These are phyloP conservation scores for Tilletiaria anomala DNA, from an alignment of 1,284 basidiomycete species.

Conservation along the genomic window DNA sequence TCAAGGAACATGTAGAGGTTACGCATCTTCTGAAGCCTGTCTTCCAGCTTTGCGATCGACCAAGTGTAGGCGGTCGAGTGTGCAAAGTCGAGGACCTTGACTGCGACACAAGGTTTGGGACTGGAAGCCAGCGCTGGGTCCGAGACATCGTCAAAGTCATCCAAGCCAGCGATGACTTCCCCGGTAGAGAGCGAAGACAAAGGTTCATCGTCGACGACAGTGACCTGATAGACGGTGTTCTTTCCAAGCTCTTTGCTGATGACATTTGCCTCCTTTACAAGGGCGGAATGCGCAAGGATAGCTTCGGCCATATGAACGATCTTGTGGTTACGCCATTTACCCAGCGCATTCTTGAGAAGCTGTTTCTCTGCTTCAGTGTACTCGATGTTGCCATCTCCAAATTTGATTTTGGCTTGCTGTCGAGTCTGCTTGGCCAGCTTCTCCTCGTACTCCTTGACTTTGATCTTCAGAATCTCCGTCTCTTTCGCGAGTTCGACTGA, in stretches of 20 bases:
- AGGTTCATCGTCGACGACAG: constrained; percentile 66
- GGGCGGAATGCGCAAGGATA: constrained; percentile 67
- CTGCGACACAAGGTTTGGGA: constrained; percentile 56
- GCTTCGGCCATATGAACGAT: constrained; percentile 63
- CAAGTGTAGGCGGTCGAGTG: constrained; percentile 44
- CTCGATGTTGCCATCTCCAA: too few relatives aligned
- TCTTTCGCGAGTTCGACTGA: constrained; percentile 8
- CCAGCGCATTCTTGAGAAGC: constrained; percentile 52
- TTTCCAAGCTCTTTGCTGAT: constrained; percentile 50
- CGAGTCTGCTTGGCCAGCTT: too few relatives aligned
- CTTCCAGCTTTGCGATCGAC: constrained; percentile 63
- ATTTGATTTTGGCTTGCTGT: too few relatives aligned
- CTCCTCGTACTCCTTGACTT: constrained; percentile 31
- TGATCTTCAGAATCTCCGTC: constrained; percentile 16
- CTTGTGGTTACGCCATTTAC: constrained; percentile 57
- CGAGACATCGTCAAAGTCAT: constrained; percentile 61
- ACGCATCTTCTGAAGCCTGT: constrained; percentile 82
- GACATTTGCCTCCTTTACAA: constrained; percentile 80
- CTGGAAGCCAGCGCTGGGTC: constrained; percentile 19
- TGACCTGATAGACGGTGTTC: constrained; percentile 79
- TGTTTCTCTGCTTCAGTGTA: constrained; percentile 11
- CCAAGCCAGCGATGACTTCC: constrained; percentile 65
- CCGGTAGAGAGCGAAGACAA: constrained; percentile 67
- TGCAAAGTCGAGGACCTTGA: constrained; percentile 59
- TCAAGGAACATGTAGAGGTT: constrained; percentile 84